Conservation (phyloP, 139 green algal genomes). For the Zygnema circumcarinatum region DNA sequence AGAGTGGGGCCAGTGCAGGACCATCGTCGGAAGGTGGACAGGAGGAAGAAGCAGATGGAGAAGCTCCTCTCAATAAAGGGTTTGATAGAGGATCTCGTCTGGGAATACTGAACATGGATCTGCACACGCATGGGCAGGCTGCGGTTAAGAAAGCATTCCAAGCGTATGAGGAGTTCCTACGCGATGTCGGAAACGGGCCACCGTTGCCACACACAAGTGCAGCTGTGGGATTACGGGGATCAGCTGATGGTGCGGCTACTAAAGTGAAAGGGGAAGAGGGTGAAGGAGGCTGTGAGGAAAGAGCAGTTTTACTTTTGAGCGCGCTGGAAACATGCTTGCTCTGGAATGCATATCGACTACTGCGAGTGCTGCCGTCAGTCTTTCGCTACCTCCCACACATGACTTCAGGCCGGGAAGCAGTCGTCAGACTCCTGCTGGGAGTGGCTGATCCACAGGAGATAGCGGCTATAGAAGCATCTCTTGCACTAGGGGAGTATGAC, state of each 20-base stretch:
- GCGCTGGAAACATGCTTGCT: slow-evolving; percentile 18
- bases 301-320: neutral
- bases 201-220: neutral
- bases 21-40: neutral
- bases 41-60: neutral
- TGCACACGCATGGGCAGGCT: neutral
- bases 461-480: neutral
- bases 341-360: slow-evolving; percentile 38
- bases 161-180: slow-evolving; percentile 33
- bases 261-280: neutral
- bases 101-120: neutral
- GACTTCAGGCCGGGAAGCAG: slow-evolving; percentile 9
- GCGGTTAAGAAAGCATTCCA: slow-evolving; percentile 20
- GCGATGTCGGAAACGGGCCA: slow-evolving; percentile 12
- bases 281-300: neutral
- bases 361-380: slow-evolving; percentile 28
- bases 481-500: slow-evolving; percentile 21
- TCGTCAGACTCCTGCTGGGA: slow-evolving; percentile 18
- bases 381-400: slow-evolving; percentile 50
- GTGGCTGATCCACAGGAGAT: slow-evolving; percentile 16
- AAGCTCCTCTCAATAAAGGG: neutral
- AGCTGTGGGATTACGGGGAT: neutral
- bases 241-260: neutral
- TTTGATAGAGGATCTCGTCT: too few relatives aligned
- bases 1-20: too few relatives aligned